These are phyloP conservation scores for Ceratopteris richardii DNA, from an alignment of 75 land plant genomes.

Conservation along the genomic window DNA sequence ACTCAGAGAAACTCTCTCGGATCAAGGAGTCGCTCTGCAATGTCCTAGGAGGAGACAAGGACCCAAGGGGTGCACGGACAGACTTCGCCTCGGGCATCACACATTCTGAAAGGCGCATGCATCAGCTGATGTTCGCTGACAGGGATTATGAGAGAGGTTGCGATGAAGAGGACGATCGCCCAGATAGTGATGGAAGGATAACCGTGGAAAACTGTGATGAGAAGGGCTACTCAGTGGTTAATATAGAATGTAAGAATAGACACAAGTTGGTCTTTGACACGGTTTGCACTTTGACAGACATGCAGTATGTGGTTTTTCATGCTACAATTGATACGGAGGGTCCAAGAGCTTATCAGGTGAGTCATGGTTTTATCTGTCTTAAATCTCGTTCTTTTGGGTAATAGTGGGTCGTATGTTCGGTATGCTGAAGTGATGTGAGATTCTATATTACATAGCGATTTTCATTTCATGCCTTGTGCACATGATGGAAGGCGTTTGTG, in stretches of 20 bases:
- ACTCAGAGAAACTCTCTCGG: constrained; percentile 2
- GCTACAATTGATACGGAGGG: constrained; percentile 43
- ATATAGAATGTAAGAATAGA: constrained; percentile 42
- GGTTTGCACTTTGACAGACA: constrained; percentile 57
- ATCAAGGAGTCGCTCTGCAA: constrained; percentile 18
- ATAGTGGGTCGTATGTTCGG: not conserved
- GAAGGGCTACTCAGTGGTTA: constrained; percentile 46
- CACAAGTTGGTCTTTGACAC: constrained; percentile 55
- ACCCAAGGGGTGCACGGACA: constrained; percentile 3
- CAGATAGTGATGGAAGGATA: constrained; percentile 7
- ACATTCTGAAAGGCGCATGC: constrained; percentile 58
- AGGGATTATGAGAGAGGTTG: constrained; percentile 41
- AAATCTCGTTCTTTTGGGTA: not conserved
- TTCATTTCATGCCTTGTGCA: not conserved
- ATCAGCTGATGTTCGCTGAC: constrained; percentile 67
- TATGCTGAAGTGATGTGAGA: no score
- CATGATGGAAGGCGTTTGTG: not conserved
- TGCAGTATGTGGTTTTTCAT: constrained; percentile 64
- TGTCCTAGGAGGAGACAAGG: constrained; percentile 12
- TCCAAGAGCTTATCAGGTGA: constrained; percentile 42
- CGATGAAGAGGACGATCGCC: constrained; percentile 11
- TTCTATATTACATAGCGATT: no score
- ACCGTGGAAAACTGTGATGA: constrained; percentile 42
- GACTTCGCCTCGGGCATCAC: constrained; percentile 23
- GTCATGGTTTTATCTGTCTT: not conserved